These are phyloP conservation scores for Lophiostoma macrostomum DNA, from an alignment of 495 filamentous ascomycete species.

Conservation along the genomic window DNA sequence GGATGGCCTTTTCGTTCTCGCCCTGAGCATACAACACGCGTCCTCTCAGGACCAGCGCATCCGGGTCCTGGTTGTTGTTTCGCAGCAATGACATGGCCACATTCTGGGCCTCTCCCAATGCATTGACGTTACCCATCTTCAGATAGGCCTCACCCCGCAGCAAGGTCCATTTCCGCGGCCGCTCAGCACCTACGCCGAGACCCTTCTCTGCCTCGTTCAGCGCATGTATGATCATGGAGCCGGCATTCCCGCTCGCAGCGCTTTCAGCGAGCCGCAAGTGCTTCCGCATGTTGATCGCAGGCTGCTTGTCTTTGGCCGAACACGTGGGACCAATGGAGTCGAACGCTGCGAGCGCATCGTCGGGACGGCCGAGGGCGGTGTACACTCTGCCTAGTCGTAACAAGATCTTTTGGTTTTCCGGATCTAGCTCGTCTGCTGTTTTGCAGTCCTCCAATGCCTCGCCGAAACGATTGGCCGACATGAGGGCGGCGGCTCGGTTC, in stretches of 20 bases:
- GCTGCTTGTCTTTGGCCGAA: constrained; percentile 74
- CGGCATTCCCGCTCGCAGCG: constrained; percentile 67
- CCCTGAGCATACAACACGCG: constrained; percentile 84
- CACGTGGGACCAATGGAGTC: constrained; percentile 68
- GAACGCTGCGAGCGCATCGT: constrained; percentile 81
- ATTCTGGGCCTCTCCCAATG: constrained; percentile 86
- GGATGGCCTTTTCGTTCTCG: constrained; percentile 92
- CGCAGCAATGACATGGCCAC: constrained; percentile 83
- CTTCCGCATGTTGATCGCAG: constrained; percentile 76
- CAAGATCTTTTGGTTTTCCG: constrained; percentile 78
- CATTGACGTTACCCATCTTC: constrained; percentile 86
- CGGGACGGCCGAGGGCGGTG: constrained; percentile 76
- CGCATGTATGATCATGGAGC: constrained; percentile 88
- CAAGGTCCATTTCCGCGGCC: constrained; percentile 88
- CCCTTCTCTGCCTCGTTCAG: constrained; percentile 82
- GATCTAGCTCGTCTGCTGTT: constrained; percentile 74
- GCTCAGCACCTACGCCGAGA: constrained; percentile 66
- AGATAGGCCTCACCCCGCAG: constrained; percentile 92
- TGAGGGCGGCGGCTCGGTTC: constrained; percentile 91
- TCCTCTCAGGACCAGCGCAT: constrained; percentile 86
- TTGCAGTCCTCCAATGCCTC: constrained; percentile 83
- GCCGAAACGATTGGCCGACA: constrained; percentile 72
- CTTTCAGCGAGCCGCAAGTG: constrained; percentile 80
- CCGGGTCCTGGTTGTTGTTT: constrained; percentile 84
- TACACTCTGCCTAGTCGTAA: constrained; percentile 86